Evolutionary conservation across 1,284 basidiomycete genomes (phyloP), one percentile per base, ranked within the genome.

Genomic region (Moniliophthora roreri): DNA sequence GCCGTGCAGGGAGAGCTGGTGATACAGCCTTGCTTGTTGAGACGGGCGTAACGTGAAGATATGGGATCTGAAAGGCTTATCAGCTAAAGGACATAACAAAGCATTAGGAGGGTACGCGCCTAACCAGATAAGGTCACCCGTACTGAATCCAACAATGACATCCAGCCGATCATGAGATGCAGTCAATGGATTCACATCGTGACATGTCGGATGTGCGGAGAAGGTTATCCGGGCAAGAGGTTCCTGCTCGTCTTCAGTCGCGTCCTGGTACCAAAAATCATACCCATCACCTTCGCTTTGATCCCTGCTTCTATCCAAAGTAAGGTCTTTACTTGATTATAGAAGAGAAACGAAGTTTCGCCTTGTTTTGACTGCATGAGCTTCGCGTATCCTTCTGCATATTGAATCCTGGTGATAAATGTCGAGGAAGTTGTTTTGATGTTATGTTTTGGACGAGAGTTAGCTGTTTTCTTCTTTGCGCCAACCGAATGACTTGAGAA

Each of bases 101-200:
- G 11, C 45, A 20, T 21, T 32, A 3, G 11, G 18, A 56, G 37
- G n/a, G 10, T 40, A 69, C 77, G 58, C 61, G 89, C 91, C 91
- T 56, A 97, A 79, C 92, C 95, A 97, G 48, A 99, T 73, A 21
- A 99, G 76, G 69, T 99, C 96, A 13, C 96, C 96, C 0, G 93
- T 90, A 58, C 78, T 81, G 66, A 99, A 98, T 2, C 96, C 96
- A 61, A 99, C 89, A 52, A 98, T 80, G 10, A 98, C 79, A 66
- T 99, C 97, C 37, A 98, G 73, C 41, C 85, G 82, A 49, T 93
- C 89, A 4, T 86, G 75, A 9, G 82, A 85, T 8, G 88, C 84
- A 1, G 93, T 98, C 7, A 82, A 71, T 13, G 79, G 72, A 62
- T 97, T 97, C 47, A 97, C 84, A 62, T 89, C 91, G 67, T 97